Base-by-base conservation (phyloP, 306 rosid genomes). In the Gastrolobium villosum region DNA sequence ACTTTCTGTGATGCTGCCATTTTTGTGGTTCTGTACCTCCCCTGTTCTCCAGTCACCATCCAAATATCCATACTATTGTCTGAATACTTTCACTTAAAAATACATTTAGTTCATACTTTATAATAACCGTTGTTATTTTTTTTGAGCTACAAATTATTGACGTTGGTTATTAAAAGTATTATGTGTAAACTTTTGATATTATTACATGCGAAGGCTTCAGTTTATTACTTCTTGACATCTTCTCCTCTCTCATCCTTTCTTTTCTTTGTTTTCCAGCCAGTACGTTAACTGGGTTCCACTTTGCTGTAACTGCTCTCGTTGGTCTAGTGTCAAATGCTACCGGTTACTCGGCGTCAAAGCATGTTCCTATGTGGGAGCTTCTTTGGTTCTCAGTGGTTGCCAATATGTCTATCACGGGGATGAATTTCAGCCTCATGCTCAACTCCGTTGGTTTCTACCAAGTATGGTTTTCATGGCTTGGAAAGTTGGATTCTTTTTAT, bases 391-490 rank as follows among this genome's bases (percentile, higher is more conserved):
- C 98, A 55, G 61, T 86, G 20, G 92, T 94, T 74, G 97, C 98
- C 15, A 91, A 94, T 81, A 79, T 82, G 84, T 94, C 98, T 44
- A 94, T 94, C 74, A 89, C 97, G 0, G 96, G 91, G 60, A 94
- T 94, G 98, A 94, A 94, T 87, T 79, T 94, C 41, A 94, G 98
- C 83, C 98, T 94, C 79, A 94, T 94, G 98, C 89, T 94, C 63
- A 94, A 94, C 83, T 94, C 97, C 7, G 98, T 94, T 32, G 98
- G 98, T 37, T 93, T 93, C 76, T 93, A 91, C 88, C 98, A 91
- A 81, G 97, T 89, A 86, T 35, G 78, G 31, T 56, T 70, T 66
- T 75, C 49, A 14, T 71, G 50, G 31, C 30, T 53, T 61, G 36
- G 66, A 35, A 35, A 4, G 26, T 70, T 52, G 0, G 3, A 37